Evolutionary conservation across 148 eudicot genomes (phyloP).

Genomic region (Polygonum maritimum): DNA sequence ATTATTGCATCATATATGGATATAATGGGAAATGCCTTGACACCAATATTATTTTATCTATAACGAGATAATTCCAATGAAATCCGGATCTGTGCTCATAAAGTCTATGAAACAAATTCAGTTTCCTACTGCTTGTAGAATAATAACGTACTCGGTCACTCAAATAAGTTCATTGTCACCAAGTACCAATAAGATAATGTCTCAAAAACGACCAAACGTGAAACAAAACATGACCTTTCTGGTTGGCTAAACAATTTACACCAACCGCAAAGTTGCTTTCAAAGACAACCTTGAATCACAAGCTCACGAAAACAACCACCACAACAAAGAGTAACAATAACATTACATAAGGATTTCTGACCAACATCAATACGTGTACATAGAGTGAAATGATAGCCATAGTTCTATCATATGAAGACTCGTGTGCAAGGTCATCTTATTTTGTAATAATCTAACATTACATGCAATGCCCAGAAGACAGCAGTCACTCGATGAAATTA

Average conservation of each 20-base stretch:
- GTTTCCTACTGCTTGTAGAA: background rate
- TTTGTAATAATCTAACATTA: background rate
- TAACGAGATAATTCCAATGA: background rate
- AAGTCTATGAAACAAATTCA: background rate
- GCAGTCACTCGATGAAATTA: background rate
- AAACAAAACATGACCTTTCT: background rate
- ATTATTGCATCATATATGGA: too few relatives aligned
- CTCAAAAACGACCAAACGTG: background rate
- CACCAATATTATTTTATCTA: too few relatives aligned
- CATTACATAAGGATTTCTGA: background rate
- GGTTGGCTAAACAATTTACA: background rate
- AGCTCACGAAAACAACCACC: background rate
- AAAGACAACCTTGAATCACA: background rate
- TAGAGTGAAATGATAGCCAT: background rate
- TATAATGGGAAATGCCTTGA: too few relatives aligned
- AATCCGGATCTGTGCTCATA: too few relatives aligned
- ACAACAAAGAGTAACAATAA: background rate
- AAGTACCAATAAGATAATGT: background rate
- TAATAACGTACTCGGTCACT: background rate
- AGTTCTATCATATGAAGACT: background rate
- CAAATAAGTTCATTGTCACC: background rate
- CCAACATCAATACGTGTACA: background rate
- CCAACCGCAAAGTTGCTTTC: conserved; percentile 4
- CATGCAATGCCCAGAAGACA: background rate
- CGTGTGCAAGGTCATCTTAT: background rate